These are phyloP conservation scores for Cutaneotrichosporon curvatum DNA, from an alignment of 1,284 basidiomycete genomes.

Conservation along the genomic window DNA sequence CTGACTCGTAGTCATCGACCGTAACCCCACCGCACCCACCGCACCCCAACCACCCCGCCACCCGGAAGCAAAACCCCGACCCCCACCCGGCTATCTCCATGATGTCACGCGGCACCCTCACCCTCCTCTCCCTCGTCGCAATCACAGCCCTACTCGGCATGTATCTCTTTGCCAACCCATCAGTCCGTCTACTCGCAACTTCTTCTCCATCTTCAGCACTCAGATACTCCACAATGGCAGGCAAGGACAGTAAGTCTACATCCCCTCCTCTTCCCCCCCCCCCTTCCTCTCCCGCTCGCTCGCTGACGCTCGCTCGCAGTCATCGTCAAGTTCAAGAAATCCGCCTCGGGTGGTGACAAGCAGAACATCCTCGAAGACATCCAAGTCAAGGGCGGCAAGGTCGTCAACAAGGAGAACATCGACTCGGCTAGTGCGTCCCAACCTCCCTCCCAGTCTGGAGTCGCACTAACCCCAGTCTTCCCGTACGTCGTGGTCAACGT, in stretches of 20 bases:
- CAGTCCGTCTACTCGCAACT: background rate
- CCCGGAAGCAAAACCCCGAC: background rate
- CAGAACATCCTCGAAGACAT: slow-evolving; percentile 26
- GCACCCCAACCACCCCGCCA: too few relatives aligned
- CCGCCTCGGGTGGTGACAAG: slow-evolving; percentile 28
- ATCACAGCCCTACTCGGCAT: background rate
- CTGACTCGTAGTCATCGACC: too few relatives aligned
- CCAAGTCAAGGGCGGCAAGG: slow-evolving; percentile 20
- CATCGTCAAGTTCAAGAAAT: slow-evolving; percentile 39
- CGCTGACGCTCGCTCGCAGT: slow-evolving; percentile 24
- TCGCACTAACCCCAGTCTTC: slow-evolving; percentile 25
- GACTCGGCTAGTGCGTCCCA: slow-evolving; percentile 32
- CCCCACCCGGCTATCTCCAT: too few relatives aligned
- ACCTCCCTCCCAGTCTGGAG: too few relatives aligned
- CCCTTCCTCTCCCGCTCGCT: background rate
- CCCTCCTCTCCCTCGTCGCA: background rate
- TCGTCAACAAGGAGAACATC: slow-evolving; percentile 26
- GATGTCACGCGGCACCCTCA: background rate
- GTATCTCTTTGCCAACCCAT: background rate
- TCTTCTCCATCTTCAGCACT: background rate
- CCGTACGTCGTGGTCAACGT: slow-evolving; percentile 31
- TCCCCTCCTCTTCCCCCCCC: background rate
- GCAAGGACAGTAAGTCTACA: background rate
- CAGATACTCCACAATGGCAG: background rate
- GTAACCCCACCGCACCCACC: too few relatives aligned